Evolutionary conservation across 2,329 filamentous ascomycete genomes (phyloP), one percentile per base, ranked within the genome.

Genomic region (Diplodia corticola): DNA sequence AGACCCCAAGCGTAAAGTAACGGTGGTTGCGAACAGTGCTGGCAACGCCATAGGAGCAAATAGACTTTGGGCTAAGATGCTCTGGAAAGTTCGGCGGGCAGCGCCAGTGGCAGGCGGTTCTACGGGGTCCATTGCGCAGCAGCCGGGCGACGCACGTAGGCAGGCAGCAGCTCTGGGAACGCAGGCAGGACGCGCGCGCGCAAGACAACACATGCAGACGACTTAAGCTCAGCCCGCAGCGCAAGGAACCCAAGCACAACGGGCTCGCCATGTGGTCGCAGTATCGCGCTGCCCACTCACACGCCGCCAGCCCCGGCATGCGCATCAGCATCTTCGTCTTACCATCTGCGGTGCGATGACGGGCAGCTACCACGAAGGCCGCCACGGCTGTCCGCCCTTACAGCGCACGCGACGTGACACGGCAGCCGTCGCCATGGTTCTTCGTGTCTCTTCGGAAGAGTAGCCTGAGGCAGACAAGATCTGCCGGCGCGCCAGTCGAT

Each of bases 191-290:
- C 37, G 24, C 37, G 55, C 37, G 55, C 54, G 54, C 54, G 35
- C 54, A 44, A 26, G 54, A 57, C 54, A 44, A 44, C 35, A 57
- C 55, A 60, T 60, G 55, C 55, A 46, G 55, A 60, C 55, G 55
- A 60, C 37, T 60, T 60, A 60, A 60, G 55, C 55, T 60, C 55
- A 60, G 55, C 55, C 55, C 55, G 55, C 55, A 60, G 55, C 55
- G 37, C 55, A 60, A 60, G 55, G 55, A 60, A 60, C 55, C 55
- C 55, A 60, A 60, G 55, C 55, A 60, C 55, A 60, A 60, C 55
- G 37, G 37, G 37, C 55, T 60, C 55, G 55, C 55, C 55, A 60
- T 60, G 55, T 60, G 55, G 55, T 60, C 37, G 55, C 37, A 60
- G 55, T 30, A 17, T 26, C 54, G 40, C 40, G 35, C 54, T 37